Base-by-base conservation (phyloP, 441 rosid species). In the Melastoma candidum region DNA sequence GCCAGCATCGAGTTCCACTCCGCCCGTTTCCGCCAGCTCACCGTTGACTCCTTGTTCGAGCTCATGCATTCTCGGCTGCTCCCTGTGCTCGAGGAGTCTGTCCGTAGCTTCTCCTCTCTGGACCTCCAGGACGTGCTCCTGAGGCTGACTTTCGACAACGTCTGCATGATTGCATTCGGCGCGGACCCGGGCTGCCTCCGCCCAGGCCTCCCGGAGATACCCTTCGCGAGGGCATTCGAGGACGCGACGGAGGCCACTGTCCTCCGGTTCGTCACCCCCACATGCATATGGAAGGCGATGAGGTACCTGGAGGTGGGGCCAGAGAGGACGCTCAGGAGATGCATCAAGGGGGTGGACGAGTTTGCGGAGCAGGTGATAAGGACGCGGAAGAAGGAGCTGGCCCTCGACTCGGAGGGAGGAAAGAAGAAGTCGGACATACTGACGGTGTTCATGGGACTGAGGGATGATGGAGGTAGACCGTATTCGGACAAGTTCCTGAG, bases 1-100 rank as follows among this genome's bases (percentile, higher is more conserved):
- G 87, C 96, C 0, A 87, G 94, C 78, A 75, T 85, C 14, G 96
- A 87, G 87, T 90, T 90, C 63, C 98, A 87, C 53, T 90, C 98
- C 3, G 66, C 89, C 0, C 82, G 76, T 70, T 87, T 90, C 81
- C 71, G 95, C 60, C 67, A 79, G n/a, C 44, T 82, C 49, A 90
- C 95, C 1, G 67, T 74, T 0, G 80, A 83, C 4, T 87, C 96
- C 1, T 63, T 85, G 69, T 65, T 66, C 8, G 87, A 85, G 65
- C 95, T 90, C 3, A 94, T 90, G 14, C 90, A 87, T 60, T 61
- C 69, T 43, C 75, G 98, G 50, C 93, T 90, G 43, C 60, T 85
- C 14, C 89, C 89, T 0, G 88, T 90, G 39, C 82, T 90, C 0
- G 84, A 83, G 63, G 71, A 70, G 6, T 77, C 90, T 1, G 60